A percentile compares a stretch with the other conserved stretches of the same genome.
These are phyloP conservation scores for Gonapodya sp. DNA, from an alignment of 192 early-diverging fungal species.

Conservation along the genomic window DNA sequence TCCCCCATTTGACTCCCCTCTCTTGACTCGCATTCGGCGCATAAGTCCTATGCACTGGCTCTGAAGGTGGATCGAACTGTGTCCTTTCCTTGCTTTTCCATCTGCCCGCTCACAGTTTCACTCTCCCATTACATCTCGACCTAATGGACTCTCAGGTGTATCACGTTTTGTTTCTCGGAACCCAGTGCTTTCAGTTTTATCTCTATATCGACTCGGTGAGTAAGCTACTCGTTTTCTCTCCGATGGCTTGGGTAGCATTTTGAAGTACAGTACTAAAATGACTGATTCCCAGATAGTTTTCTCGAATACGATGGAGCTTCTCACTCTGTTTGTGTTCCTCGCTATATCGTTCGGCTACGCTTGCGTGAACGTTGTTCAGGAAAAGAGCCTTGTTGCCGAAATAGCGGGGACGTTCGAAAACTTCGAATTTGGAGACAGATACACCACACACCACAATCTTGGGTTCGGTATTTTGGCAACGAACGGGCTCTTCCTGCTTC, in stretches of 20 bases:
- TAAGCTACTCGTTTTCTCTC: no score
- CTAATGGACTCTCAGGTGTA: no score
- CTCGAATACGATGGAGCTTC: neutral
- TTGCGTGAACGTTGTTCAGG: neutral
- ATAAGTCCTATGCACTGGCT: neutral
- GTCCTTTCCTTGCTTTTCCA: no score
- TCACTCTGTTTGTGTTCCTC: neutral
- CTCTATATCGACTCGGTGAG: neutral
- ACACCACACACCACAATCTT: neutral
- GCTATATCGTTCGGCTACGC: neutral
- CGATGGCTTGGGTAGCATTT: no score
- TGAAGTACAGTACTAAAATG: no score
- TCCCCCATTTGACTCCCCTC: no score
- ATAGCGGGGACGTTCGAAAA: neutral
- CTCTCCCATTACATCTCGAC: no score
- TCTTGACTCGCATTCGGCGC: no score
- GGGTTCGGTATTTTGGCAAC: neutral
- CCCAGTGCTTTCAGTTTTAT: neutral
- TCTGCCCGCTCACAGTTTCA: no score
- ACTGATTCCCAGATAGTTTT: neutral
- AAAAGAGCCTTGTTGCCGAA: neutral
- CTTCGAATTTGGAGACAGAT: neutral
- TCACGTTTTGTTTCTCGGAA: neutral
- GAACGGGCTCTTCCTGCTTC: neutral
- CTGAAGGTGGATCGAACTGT: no score